Percentiles rank a stretch among this genome's conserved stretches.
Conservation (phyloP, 306 rosid genomes). For the Sindora glabra region DNA sequence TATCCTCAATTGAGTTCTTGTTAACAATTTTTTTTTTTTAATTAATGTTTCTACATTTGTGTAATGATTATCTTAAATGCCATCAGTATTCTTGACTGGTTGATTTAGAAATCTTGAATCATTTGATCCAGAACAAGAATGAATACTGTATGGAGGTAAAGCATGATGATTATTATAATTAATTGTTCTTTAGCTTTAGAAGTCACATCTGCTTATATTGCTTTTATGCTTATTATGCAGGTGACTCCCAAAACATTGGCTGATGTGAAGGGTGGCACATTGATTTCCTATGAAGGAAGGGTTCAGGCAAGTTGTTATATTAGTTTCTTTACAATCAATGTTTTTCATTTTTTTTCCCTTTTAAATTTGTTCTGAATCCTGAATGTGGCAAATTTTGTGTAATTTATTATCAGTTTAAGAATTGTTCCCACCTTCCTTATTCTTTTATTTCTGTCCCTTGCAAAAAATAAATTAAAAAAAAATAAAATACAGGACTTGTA, state of each 20-base stretch:
- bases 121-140: constrained; percentile 73
- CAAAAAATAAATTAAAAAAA: neutral
- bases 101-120: constrained; percentile 58
- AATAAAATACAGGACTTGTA: neutral
- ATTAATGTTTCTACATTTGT: no score
- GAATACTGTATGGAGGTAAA: constrained; percentile 95
- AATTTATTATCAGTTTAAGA: no score
- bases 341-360: no score
- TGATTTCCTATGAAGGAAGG: constrained; percentile 90
- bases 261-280: constrained; percentile 98
- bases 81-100: constrained; percentile 55
- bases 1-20: constrained; percentile 80
- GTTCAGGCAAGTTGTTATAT: constrained; percentile 48
- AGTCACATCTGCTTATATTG: neutral
- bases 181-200: constrained; percentile 1
- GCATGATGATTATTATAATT: neutral
- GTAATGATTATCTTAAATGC: constrained; percentile 12
- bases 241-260: constrained; percentile 95
- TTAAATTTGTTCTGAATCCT: neutral
- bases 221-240: constrained; percentile 21
- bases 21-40: neutral
- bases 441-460: neutral
- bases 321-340: neutral
- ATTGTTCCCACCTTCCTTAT: neutral
- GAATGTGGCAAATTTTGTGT: neutral